These are phyloP conservation scores for Madurella fahalii DNA, from an alignment of 2,329 filamentous ascomycete species.

Conservation along the genomic window DNA sequence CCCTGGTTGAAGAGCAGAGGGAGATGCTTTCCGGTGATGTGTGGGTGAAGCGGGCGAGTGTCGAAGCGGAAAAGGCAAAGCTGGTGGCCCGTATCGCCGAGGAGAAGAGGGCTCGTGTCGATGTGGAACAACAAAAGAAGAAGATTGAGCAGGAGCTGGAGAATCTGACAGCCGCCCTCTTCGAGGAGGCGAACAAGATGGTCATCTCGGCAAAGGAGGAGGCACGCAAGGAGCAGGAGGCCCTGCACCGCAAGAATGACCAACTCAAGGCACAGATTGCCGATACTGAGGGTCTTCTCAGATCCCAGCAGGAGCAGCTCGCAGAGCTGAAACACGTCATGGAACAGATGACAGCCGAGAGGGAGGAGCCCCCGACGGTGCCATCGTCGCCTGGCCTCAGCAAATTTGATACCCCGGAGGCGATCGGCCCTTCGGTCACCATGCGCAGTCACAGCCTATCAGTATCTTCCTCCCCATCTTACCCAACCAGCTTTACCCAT, in stretches of 20 bases:
- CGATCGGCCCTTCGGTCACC: constrained; percentile 34
- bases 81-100: constrained; percentile 57
- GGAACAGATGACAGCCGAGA: constrained; percentile 74
- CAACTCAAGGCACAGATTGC: constrained; percentile 79
- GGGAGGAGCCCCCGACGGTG: constrained; percentile 70
- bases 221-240: constrained; percentile 78
- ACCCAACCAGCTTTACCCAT: constrained; percentile 71
- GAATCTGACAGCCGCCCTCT: constrained; percentile 84
- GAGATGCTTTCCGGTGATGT: constrained; percentile 69
- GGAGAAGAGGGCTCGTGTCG: constrained; percentile 60
- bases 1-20: constrained; percentile 60
- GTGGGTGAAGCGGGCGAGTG: constrained; percentile 68
- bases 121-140: constrained; percentile 74
- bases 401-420: constrained; percentile 59
- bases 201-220: constrained; percentile 88
- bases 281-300: constrained; percentile 80
- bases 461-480: constrained; percentile 49
- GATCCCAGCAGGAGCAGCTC: constrained; percentile 89
- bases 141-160: constrained; percentile 91
- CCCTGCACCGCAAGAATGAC: constrained; percentile 77
- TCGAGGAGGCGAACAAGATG: constrained; percentile 98
- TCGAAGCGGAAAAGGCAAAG: constrained; percentile 66
- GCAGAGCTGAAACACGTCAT: constrained; percentile 87
- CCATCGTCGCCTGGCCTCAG: constrained; percentile 77
- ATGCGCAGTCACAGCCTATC: constrained; percentile 36